These are phyloP conservation scores for Sungouiella thailandica DNA, from an alignment of 805 yeast species.

Conservation along the genomic window DNA sequence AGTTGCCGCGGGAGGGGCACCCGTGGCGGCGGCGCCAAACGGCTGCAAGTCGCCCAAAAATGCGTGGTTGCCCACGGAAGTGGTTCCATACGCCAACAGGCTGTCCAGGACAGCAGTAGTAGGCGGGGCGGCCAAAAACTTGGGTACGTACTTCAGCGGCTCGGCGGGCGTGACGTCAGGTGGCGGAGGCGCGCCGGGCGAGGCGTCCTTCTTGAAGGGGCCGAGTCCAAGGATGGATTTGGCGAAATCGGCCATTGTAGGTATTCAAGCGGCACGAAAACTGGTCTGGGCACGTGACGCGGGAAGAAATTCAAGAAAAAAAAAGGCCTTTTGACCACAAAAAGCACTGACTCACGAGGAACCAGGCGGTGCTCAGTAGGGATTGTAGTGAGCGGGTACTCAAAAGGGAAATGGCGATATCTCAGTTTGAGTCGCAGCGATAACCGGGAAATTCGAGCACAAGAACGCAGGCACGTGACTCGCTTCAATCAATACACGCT, in stretches of 20 bases:
- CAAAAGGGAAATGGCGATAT: no score
- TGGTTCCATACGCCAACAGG: constrained; percentile 67
- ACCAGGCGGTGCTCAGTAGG: no score
- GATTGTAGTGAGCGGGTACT: no score
- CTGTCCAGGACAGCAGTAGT: constrained; percentile 64
- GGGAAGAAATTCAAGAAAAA: no score
- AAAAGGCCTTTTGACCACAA: no score
- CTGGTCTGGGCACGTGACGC: not conserved
- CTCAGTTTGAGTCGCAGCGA: no score
- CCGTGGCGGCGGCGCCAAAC: constrained; percentile 3
- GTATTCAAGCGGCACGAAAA: not conserved
- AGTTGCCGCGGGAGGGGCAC: not conserved
- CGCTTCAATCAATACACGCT: no score
- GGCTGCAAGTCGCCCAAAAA: constrained; percentile 16
- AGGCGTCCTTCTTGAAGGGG: constrained; percentile 25
- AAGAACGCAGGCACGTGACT: no score
- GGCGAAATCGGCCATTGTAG: constrained; percentile 40
- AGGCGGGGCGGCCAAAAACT: constrained; percentile 44
- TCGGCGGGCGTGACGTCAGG: constrained; percentile 5
- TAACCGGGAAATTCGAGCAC: no score
- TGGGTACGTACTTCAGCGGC: constrained; percentile 27
- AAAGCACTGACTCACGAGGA: no score
- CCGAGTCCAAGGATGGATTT: constrained; percentile 41
- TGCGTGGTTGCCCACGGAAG: constrained; percentile 19
- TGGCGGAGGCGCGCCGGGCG: constrained; percentile 4